Base-by-base conservation (phyloP, 371 early-diverging fungal species). In the Paramicrosporidium saccamoebae region DNA sequence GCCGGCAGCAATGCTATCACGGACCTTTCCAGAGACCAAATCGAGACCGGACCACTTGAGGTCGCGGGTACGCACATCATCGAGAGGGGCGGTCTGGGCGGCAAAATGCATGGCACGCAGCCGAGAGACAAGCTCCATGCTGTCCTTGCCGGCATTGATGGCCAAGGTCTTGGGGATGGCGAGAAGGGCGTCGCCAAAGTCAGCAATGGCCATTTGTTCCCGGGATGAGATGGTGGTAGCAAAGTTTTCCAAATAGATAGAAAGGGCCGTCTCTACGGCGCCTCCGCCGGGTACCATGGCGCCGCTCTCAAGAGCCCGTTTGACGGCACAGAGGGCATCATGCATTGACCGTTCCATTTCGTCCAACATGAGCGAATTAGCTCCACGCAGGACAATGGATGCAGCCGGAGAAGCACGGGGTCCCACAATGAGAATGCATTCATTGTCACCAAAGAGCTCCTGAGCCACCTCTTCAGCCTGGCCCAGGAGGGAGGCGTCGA, bases 281-380 rank as follows among this genome's bases (percentile, higher is more conserved):
- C 99, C 99, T 30, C 98, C 98, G 38, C 98, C 98, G 18, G 98
- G 95, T 10, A 98, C 94, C 17, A 97, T 81, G 14, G 66, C 63
- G 35, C 82, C 77, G 31, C 74, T 73, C 47, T 99, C 97, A 22
- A 96, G 47, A 4, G 96, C 94, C 23, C 97, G 57, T 61, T 96
- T 96, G 27, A 98, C 75, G 14, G 84, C 84, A 35, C 84, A 84
- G 28, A 99, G 46, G 14, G 77, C 58, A 52, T 99, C 99, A 41
- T 96, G 95, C 28, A 99, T 34, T 13, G 86, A 71, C 31, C 98
- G 62, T 43, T 98, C 94, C 90, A 97, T 96, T 54, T 99, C 99
- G 35, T 98, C 98, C 31, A 96, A 45, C 33, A 73, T 84, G 36
- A 66, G 84, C 42, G 97, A 97, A 42, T 88, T 94, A 18, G 95